phyloP scores from a whole-genome alignment of 345 rosid species.

The Pistacia atlantica region DNA sequence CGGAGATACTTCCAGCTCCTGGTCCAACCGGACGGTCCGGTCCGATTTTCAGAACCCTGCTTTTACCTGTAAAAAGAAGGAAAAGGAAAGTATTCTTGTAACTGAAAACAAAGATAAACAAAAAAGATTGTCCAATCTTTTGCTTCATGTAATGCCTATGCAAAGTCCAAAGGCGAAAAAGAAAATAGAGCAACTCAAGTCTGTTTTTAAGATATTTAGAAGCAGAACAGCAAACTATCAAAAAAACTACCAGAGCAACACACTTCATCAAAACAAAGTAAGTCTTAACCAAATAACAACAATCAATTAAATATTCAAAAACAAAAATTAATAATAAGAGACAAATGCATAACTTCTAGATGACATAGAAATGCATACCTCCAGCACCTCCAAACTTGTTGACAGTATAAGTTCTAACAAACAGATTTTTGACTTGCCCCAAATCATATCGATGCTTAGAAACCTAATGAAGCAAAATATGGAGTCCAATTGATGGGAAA shows the following conservation, averaged over 20 bases:
- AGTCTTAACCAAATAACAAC: not conserved
- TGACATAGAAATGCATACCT: slow-evolving; percentile 34
- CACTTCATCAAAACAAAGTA: not conserved
- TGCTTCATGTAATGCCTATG: not conserved
- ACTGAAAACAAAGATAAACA: not conserved
- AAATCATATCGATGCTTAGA: slow-evolving; percentile 51
- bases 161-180: not conserved
- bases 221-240: not conserved
- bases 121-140: not conserved
- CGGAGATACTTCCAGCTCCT: not conserved
- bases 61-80: slow-evolving; percentile 33
- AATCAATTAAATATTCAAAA: not conserved
- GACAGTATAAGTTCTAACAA: slow-evolving; percentile 42
- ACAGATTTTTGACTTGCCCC: slow-evolving; percentile 39
- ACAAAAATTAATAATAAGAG: not conserved
- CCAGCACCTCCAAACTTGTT: slow-evolving; percentile 41
- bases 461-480: slow-evolving; percentile 40
- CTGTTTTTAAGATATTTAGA: not conserved
- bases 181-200: not conserved
- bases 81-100: not conserved
- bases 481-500: not conserved
- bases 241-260: not conserved
- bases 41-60: too few species aligned
- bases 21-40: too few species aligned
- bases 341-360: not conserved